These are phyloP conservation scores for Avicennia marina DNA, from an alignment of 257 asterid genomes.

Conservation along the genomic window DNA sequence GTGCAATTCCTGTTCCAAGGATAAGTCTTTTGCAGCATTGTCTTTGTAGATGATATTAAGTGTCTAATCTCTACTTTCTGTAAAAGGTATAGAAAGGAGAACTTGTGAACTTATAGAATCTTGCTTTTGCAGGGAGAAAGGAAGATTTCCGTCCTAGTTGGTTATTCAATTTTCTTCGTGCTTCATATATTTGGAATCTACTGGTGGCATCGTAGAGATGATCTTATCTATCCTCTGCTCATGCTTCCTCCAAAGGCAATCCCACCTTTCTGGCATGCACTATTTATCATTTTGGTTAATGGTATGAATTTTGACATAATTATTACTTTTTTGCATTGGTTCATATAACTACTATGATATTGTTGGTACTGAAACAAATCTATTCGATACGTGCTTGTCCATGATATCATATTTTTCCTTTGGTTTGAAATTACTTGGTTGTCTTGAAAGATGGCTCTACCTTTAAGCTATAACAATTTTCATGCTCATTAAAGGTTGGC, in stretches of 20 bases:
- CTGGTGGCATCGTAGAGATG: constrained; percentile 70
- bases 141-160: constrained; percentile 49
- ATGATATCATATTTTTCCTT: background rate
- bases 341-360: background rate
- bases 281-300: constrained; percentile 67
- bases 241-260: constrained; percentile 77
- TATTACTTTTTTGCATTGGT: constrained; percentile 1
- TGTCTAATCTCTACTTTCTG: background rate
- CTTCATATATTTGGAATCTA: constrained; percentile 64
- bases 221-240: constrained; percentile 48
- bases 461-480: no score
- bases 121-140: constrained; percentile 70
- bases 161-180: constrained; percentile 50
- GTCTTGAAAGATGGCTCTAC: no score
- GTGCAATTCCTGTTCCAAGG: constrained; percentile 25
- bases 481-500: no score
- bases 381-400: background rate
- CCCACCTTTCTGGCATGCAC: constrained; percentile 91
- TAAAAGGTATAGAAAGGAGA: background rate
- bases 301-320: constrained; percentile 35
- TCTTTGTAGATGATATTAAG: background rate
- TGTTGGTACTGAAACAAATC: no score
- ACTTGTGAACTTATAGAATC: background rate
- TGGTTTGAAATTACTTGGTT: no score
- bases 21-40: constrained; percentile 1